phyloP scores from a whole-genome alignment of 164 flowering plant genomes.

The Annona squamosa region DNA sequence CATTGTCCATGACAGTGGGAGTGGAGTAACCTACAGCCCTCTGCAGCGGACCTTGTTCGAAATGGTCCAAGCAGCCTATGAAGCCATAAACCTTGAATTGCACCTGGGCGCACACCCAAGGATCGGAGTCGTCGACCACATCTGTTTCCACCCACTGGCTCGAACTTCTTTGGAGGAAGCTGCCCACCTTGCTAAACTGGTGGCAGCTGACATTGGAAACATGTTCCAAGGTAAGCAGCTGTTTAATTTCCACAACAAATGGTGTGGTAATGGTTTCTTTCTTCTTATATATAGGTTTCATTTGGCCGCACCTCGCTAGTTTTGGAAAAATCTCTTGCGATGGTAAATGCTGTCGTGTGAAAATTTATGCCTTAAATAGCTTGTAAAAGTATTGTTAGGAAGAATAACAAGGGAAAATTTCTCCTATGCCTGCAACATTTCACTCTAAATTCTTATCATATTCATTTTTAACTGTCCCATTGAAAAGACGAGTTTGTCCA shows the following conservation, averaged over 20 bases:
- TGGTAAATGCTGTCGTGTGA: neutral
- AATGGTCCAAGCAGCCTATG: constrained; percentile 57
- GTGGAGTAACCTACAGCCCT: constrained; percentile 35
- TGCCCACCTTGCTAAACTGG: constrained; percentile 54
- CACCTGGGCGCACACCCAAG: constrained; percentile 73
- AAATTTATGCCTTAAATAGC: neutral
- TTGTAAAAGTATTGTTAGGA: neutral
- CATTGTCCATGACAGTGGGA: constrained; percentile 24
- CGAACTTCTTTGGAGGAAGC: constrained; percentile 59
- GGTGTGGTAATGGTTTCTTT: neutral
- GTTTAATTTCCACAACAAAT: neutral
- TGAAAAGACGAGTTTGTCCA: too few species aligned
- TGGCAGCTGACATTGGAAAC: constrained; percentile 53
- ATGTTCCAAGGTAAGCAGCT: constrained; percentile 46
- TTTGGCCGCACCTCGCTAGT: neutral
- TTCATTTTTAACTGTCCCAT: too few species aligned
- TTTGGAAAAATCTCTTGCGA: too few species aligned
- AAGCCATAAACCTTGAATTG: constrained; percentile 43
- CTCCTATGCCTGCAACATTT: too few species aligned
- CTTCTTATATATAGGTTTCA: neutral
- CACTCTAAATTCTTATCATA: too few species aligned
- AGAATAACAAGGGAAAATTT: neutral
- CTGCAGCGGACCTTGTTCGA: constrained; percentile 44
- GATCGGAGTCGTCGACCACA: constrained; percentile 68
- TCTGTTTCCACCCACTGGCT: constrained; percentile 63